Base-by-base conservation (phyloP, 2,329 filamentous ascomycete species). In the Aspergillus sp. region DNA sequence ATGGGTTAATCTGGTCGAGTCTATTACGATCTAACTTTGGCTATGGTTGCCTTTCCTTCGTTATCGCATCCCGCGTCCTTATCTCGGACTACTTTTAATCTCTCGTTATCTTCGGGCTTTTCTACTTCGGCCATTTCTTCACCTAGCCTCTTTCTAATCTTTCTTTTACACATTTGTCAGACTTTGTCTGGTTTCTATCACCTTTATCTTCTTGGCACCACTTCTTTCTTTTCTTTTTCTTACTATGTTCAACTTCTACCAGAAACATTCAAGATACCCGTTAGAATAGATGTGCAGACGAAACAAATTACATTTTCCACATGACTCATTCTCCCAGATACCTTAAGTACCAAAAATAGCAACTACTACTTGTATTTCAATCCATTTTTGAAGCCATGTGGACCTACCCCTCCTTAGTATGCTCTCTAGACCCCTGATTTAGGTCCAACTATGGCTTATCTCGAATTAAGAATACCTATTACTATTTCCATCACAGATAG, bases 1-100 rank as follows among this genome's bases (percentile, higher is more conserved):
- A 6, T 78, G 77, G 77, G 51, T 74, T 39, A 55, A 56, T 21
- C 47, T 75, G 50, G 65, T 69, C 2, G 36, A 54, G 36, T 27
- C 56, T 21, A 15, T 61, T 19, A n/a, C 53, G 5, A 60, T 38
- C 30, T 38, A 49, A 23, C 27, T 36, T 32, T 21, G 38, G 10
- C 38, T 32, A 25, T 17, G 25, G 39, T 55, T 55, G 38, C 25
- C 25, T 11, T n/a, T n/a, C 21, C 7, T n/a, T 32, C 21, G 15
- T 55, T 42, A 27, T 42, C 15, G 36, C 15, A 32, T 23, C 27
- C 17, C 11, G n/a, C 21, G 27, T 27, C 27, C n/a, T 13, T 23
- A 17, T 48, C 47, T 30, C 47, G 5, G 36, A 32, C 49, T 17
- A 50, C 10, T 36, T 48, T 48, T 36, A n/a, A 27, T 50, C 13